A percentile compares a stretch with the other conserved stretches of the same genome.
phyloP scores from a whole-genome alignment of 495 filamentous ascomycete species.

The Alectoria sarmentosa region DNA sequence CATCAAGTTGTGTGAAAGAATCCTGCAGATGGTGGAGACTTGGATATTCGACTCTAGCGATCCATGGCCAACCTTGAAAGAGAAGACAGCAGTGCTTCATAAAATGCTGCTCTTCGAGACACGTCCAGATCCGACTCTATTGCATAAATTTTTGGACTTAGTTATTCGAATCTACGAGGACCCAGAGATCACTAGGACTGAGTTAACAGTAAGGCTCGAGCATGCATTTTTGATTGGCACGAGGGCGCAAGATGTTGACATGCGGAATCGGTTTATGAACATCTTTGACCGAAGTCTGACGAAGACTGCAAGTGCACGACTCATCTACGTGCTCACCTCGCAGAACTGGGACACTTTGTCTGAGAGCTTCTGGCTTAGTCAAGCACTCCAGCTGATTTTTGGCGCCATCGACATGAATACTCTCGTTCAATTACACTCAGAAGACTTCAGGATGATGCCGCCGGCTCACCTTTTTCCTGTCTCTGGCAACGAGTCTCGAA shows the following conservation, averaged over 20 bases:
- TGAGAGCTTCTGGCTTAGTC: conserved; percentile 93
- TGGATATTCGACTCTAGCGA: conserved; percentile 95
- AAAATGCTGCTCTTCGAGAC: conserved; percentile 97
- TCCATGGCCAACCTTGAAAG: conserved; percentile 91
- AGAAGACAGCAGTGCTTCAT: conserved; percentile 92
- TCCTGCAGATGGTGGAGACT: conserved; percentile 84
- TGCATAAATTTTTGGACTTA: conserved; percentile 87
- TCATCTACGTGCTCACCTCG: conserved; percentile 81
- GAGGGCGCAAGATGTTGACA: conserved; percentile 87
- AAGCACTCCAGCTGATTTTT: conserved; percentile 85
- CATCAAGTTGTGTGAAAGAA: conserved; percentile 76
- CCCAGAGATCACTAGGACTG: conserved; percentile 86
- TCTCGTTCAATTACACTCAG: conserved; percentile 62
- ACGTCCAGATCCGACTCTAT: conserved; percentile 68
- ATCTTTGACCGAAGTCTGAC: conserved; percentile 92
- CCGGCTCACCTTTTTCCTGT: conserved; percentile 58
- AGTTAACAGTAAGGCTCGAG: conserved; percentile 92
- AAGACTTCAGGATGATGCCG: conserved; percentile 74
- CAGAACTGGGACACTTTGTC: conserved; percentile 96
- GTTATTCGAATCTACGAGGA: conserved; percentile 98
- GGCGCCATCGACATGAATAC: conserved; percentile 83
- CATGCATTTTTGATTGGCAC: conserved; percentile 96
- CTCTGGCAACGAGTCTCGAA: conserved; percentile 61
- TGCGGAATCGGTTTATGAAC: conserved; percentile 90
- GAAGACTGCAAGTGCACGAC: conserved; percentile 72